Evolutionary conservation across 805 yeast genomes (phyloP).

Genomic region (Maudiozyma pseudohumilis): DNA sequence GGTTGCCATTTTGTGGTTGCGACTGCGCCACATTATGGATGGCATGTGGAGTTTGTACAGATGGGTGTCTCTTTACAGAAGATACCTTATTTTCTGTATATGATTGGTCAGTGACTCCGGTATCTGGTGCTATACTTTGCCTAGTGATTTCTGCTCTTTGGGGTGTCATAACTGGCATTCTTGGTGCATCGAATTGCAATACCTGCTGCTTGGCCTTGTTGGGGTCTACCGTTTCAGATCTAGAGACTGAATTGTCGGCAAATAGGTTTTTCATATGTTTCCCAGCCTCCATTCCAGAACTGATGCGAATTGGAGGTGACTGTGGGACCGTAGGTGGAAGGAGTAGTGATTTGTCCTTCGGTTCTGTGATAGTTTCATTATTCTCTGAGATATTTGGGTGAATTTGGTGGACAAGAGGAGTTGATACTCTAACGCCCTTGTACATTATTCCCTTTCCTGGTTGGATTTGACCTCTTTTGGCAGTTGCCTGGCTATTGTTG

Average conservation of each 20-base stretch:
- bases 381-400: constrained; percentile 13
- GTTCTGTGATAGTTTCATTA: constrained; percentile 13
- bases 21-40: constrained; percentile 31
- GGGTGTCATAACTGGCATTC: constrained; percentile 18
- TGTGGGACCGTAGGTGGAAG: constrained; percentile 27
- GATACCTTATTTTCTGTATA: neutral
- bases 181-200: constrained; percentile 22
- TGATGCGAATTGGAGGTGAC: constrained; percentile 27
- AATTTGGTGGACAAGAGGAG: constrained; percentile 31
- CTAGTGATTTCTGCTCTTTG: constrained; percentile 13
- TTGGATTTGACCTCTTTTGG: neutral
- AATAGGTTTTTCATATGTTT: constrained; percentile 20
- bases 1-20: constrained; percentile 7
- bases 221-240: constrained; percentile 27
- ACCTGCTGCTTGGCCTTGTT: constrained; percentile 25
- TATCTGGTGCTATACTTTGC: constrained; percentile 12
- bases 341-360: constrained; percentile 21
- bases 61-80: neutral
- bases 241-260: constrained; percentile 27
- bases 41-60: constrained; percentile 21
- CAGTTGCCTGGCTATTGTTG: constrained; percentile 8
- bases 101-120: neutral
- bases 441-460: neutral
- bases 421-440: constrained; percentile 22
- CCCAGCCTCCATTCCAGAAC: constrained; percentile 22